phyloP scores from a whole-genome alignment of 768 basidiomycete species.

The Candolleomyces aberdarensis region DNA sequence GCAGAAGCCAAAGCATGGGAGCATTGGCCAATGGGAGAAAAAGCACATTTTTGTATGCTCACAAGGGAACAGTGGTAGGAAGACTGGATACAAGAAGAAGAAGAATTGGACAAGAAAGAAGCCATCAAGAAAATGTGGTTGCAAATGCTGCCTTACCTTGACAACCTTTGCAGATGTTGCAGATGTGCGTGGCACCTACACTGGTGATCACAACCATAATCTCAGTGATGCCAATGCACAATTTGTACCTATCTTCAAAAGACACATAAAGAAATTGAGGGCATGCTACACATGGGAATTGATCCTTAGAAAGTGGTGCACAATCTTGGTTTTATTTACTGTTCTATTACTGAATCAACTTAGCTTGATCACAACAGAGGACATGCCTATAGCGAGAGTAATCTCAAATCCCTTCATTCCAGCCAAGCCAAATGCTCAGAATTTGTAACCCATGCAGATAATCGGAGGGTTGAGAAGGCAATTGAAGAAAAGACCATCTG shows the following conservation, averaged over 20 bases:
- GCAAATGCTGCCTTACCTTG: neutral
- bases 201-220: neutral
- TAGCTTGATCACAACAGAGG: neutral
- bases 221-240: neutral
- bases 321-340: neutral
- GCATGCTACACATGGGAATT: neutral
- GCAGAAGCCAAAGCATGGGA: neutral
- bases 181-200: neutral
- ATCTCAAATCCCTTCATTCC: neutral
- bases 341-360: neutral
- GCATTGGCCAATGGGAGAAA: neutral
- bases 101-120: neutral
- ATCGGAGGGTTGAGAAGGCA: conserved; percentile 8
- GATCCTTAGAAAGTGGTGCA: neutral
- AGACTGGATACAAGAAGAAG: neutral
- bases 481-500: conserved; percentile 12
- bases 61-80: neutral
- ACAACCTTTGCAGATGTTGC: neutral
- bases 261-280: neutral
- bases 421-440: neutral
- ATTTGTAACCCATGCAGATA: conserved; percentile 5
- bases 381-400: neutral
- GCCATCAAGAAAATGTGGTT: neutral
- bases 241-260: neutral
- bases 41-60: neutral